These are phyloP conservation scores for Acanthamoeba castellanii DNA, from an alignment of 208 protist genomes.

Conservation along the genomic window DNA sequence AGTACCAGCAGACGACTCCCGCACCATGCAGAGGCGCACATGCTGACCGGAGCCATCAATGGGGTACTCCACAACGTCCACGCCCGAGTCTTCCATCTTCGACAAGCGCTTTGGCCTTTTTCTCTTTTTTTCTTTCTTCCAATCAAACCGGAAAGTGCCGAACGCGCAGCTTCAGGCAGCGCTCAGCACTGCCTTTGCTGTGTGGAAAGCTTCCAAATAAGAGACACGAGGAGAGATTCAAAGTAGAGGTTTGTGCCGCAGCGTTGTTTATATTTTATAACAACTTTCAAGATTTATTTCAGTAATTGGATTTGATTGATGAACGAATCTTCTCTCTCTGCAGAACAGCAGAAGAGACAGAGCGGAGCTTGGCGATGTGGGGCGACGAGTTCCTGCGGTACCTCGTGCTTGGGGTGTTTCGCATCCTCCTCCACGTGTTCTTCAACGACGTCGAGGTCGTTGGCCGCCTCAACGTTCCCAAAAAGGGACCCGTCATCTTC, in stretches of 20 bases:
- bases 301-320: not conserved
- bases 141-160: too few relatives aligned
- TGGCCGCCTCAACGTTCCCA: slow-evolving; percentile 16
- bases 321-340: too few relatives aligned
- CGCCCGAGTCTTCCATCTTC: not conserved
- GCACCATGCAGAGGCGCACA: not conserved
- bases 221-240: too few relatives aligned
- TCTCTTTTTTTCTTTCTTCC: not conserved
- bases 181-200: too few relatives aligned
- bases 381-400: slow-evolving; percentile 9
- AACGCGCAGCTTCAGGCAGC: too few relatives aligned
- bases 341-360: too few relatives aligned
- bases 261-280: not conserved
- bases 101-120: not conserved
- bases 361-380: too few relatives aligned
- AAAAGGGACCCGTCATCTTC: slow-evolving; percentile 53
- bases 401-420: slow-evolving; percentile 1
- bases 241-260: not conserved
- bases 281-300: too few relatives aligned
- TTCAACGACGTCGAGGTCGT: slow-evolving; percentile 72
- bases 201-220: too few relatives aligned
- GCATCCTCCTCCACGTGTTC: slow-evolving; percentile 48
- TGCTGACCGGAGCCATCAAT: not conserved
- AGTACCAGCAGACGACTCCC: not conserved
- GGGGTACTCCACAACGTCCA: not conserved